Evolutionary conservation across 805 yeast genomes (phyloP).

Genomic region (Starmerella cellae): DNA sequence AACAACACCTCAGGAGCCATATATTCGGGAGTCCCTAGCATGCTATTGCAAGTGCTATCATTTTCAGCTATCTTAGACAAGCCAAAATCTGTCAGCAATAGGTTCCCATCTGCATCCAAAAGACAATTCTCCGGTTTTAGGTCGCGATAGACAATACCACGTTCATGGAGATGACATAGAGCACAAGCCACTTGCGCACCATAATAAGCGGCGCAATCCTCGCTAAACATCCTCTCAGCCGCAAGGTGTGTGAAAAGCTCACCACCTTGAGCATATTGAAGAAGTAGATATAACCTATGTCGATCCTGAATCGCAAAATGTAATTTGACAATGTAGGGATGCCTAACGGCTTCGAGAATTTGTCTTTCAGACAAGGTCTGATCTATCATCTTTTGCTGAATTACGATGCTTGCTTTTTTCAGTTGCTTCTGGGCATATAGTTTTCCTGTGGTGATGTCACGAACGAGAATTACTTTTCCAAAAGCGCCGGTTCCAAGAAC

Average conservation of each 20-base stretch:
- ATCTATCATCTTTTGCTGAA: constrained; percentile 45
- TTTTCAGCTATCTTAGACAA: constrained; percentile 37
- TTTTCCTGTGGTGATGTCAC: constrained; percentile 46
- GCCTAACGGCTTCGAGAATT: constrained; percentile 56
- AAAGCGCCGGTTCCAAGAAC: constrained; percentile 81
- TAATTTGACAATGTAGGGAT: constrained; percentile 69
- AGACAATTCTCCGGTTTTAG: constrained; percentile 83
- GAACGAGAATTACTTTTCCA: constrained; percentile 72
- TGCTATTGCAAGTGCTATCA: constrained; percentile 38
- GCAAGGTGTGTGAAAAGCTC: constrained; percentile 60
- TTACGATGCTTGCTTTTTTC: constrained; percentile 65
- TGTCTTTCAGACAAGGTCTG: constrained; percentile 71
- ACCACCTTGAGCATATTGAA: constrained; percentile 83
- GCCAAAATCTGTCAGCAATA: constrained; percentile 79
- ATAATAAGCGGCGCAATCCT: constrained; percentile 60
- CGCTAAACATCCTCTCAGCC: constrained; percentile 36
- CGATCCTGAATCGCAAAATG: constrained; percentile 76
- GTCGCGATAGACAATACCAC: constrained; percentile 79
- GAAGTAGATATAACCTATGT: constrained; percentile 55
- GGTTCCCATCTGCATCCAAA: constrained; percentile 61
- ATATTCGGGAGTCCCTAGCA: constrained; percentile 69
- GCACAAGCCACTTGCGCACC: constrained; percentile 74
- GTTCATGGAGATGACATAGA: constrained; percentile 55
- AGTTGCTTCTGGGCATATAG: constrained; percentile 79
- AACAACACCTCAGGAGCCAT: constrained; percentile 82